Percentiles rank a stretch among this genome's conserved stretches.
phyloP scores from a whole-genome alignment of 495 filamentous ascomycete genomes.

The Xylaria cubensis region DNA sequence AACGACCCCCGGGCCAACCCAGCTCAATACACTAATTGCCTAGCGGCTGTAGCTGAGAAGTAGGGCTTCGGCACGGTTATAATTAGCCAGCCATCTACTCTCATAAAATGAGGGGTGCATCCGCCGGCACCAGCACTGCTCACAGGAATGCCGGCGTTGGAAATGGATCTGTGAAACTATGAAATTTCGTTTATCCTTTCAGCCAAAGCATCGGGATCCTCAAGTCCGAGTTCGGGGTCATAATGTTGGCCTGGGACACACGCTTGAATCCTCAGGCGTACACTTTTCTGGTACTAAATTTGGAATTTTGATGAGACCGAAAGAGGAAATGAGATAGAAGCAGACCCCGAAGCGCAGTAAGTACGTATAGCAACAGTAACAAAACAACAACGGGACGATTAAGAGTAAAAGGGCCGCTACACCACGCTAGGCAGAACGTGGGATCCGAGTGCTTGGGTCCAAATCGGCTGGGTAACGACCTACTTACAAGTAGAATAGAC shows the following conservation, averaged over 20 bases:
- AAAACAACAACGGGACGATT: not conserved
- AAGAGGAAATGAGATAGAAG: not conserved
- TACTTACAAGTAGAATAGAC: not conserved
- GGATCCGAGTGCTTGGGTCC: constrained; percentile 26
- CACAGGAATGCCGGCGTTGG: not conserved
- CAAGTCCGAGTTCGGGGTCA: not conserved
- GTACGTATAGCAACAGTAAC: constrained; percentile 2
- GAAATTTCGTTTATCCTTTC: constrained; percentile 1
- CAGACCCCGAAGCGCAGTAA: not conserved
- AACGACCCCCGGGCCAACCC: not conserved
- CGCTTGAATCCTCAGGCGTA: not conserved
- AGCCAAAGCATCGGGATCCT: not conserved
- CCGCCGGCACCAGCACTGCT: not conserved
- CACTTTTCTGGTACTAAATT: not conserved
- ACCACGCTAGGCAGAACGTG: constrained; percentile 2
- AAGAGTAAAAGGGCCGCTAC: not conserved
- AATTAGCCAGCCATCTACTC: constrained; percentile 1
- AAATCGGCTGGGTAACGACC: not conserved
- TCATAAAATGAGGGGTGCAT: constrained; percentile 8
- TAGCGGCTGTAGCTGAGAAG: constrained; percentile 23
- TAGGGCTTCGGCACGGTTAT: constrained; percentile 18
- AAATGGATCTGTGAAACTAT: constrained; percentile 9
- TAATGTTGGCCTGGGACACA: not conserved
- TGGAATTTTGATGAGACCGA: not conserved
- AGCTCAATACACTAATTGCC: not conserved